These are phyloP conservation scores for Carpinus fangiana DNA, from an alignment of 306 rosid species.

Conservation along the genomic window DNA sequence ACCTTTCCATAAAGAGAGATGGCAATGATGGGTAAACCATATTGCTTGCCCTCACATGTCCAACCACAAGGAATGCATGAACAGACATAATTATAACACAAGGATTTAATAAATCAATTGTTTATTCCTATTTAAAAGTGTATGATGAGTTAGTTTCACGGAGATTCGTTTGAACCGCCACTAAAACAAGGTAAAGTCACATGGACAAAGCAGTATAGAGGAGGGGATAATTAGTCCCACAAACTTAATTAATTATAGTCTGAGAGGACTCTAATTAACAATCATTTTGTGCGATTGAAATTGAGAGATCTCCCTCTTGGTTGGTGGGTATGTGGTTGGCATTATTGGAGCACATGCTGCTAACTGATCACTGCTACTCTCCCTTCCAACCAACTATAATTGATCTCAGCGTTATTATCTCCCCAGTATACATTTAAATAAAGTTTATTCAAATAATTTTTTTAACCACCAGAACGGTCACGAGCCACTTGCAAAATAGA, in stretches of 20 bases:
- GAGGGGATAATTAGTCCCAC: slow-evolving; percentile 21
- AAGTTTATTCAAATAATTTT: too few species aligned
- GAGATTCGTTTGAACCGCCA: slow-evolving; percentile 30
- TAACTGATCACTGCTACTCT: slow-evolving; percentile 41
- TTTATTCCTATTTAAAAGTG: slow-evolving; percentile 30
- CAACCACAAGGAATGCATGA: slow-evolving; percentile 33
- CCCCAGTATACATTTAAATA: neutral
- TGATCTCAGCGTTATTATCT: slow-evolving; percentile 16
- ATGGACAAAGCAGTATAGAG: slow-evolving; percentile 25
- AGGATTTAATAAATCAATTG: slow-evolving; percentile 13
- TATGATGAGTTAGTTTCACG: slow-evolving; percentile 37
- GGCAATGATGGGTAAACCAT: slow-evolving; percentile 55
- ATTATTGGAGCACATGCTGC: slow-evolving; percentile 67
- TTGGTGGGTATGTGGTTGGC: slow-evolving; percentile 46
- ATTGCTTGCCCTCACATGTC: slow-evolving; percentile 58
- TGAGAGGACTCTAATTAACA: slow-evolving; percentile 20
- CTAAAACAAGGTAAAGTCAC: slow-evolving; percentile 25
- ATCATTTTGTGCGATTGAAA: slow-evolving; percentile 26
- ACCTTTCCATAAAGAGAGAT: slow-evolving; percentile 42
- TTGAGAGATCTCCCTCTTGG: slow-evolving; percentile 37
- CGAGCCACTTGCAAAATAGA: too few species aligned
- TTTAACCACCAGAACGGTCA: too few species aligned
- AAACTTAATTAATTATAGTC: neutral
- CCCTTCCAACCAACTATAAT: slow-evolving; percentile 50
- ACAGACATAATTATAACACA: slow-evolving; percentile 35